Base-by-base conservation (phyloP, 2,329 filamentous ascomycete genomes). In the Keithomyces neogunnii region DNA sequence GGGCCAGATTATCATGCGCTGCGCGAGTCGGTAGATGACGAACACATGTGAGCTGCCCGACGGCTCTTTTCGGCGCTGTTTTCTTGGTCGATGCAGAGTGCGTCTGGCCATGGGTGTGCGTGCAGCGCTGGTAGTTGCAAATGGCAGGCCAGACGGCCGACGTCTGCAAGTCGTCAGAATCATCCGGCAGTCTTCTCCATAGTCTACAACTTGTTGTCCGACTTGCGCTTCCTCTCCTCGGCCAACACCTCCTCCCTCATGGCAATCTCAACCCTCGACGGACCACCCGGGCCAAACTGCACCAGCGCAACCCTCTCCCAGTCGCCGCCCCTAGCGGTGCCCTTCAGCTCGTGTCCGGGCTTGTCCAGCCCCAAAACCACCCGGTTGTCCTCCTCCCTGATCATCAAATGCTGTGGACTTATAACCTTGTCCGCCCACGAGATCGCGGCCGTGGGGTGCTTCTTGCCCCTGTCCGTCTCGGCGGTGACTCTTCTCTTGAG, bases 341-440 rank as follows among this genome's bases (percentile, higher is more conserved):
- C 73, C 57, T 67, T 68, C 36, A 85, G 65, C 63, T 85, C 82
- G 3, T 67, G 70, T 0, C 80, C 80, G 0, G 81, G 78, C 57
- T 73, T 74, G 49, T 82, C 78, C n/a, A 86, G 61, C 0, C 69
- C 77, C 39, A 86, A 60, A 2, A 85, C 76, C 9, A 72, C 60
- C 48, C 77, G 68, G 9, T 70, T 69, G 51, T 78, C 76, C 3
- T 62, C 60, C 45, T 67, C 65, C 45, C 72, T 65, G 51, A 76
- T 59, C 19, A 77, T 71, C 6, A 82, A 49, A 10, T 66, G 66
- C 3, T 69, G 66, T 3, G 83, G 81, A 55, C 76, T 77, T 51
- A 86, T 85, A n/a, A 78, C 76, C 63, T 84, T 82, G 4, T 83
- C 75, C 0, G 67, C 71, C 80, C 80, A 85, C 0, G 75, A 62